Percentiles rank a stretch among this genome's conserved stretches.
These are phyloP conservation scores for Basipetospora sp. DNA, from an alignment of 2,329 filamentous ascomycete genomes.

Conservation along the genomic window DNA sequence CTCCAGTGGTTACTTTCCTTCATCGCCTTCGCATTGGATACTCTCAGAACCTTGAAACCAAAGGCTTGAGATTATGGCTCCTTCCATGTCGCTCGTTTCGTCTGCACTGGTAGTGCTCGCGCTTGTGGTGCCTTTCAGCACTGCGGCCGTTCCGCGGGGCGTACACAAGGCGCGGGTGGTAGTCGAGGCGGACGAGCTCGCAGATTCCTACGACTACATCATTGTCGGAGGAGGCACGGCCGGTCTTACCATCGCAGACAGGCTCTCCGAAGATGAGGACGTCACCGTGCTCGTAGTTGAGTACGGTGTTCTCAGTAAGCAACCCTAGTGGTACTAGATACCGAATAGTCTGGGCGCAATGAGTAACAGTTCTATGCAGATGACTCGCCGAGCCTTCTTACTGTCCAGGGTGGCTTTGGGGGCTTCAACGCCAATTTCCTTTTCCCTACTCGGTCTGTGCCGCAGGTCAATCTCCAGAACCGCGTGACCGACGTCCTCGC, in stretches of 20 bases:
- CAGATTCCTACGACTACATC: conserved; percentile 11
- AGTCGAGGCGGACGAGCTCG: not conserved
- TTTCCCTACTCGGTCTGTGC: conserved; percentile 8
- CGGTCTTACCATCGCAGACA: conserved; percentile 10
- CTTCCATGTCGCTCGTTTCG: not conserved
- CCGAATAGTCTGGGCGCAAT: too few species aligned
- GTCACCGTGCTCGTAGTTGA: conserved; percentile 11
- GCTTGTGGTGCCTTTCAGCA: not conserved
- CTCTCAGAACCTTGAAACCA: too few species aligned
- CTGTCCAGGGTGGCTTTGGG: conserved; percentile 6
- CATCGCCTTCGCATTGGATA: too few species aligned
- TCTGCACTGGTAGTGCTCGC: conserved; percentile 1
- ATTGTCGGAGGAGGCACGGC: conserved; percentile 12
- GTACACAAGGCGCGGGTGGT: conserved; percentile 3
- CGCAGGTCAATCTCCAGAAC: conserved; percentile 9
- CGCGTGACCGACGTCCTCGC: conserved; percentile 7
- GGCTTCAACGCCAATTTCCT: conserved; percentile 6
- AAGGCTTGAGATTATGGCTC: not conserved
- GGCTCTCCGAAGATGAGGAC: conserved; percentile 10
- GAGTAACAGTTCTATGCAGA: too few species aligned
- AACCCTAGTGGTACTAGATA: too few species aligned
- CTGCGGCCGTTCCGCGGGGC: conserved; percentile 1
- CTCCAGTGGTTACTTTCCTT: too few species aligned
- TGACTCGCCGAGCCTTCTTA: conserved; percentile 5
- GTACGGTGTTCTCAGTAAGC: conserved; percentile 8